Base-by-base conservation (phyloP, 1,284 basidiomycete genomes). In the Puccinia polysora region DNA sequence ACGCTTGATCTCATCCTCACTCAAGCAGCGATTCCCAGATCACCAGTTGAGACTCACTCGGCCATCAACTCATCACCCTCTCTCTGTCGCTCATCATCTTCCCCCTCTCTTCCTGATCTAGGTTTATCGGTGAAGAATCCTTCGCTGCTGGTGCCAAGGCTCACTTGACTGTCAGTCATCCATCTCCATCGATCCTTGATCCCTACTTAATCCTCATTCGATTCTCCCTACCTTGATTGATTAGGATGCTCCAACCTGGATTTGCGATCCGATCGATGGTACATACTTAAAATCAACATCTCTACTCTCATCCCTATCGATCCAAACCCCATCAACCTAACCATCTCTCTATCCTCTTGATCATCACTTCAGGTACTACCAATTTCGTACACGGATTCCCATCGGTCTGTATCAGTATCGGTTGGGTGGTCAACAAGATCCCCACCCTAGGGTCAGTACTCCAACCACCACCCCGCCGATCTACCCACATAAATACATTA, bases 301-400 rank as follows among this genome's bases (percentile, higher is more conserved):
- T n/a, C n/a, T n/a, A 53, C 20, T 20, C 38, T n/a, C 30, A 43
- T 12, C 23, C 1, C 10, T 45, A 38, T 20, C 2, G n/a, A 49
- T 7, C 14, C 28, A 30, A 45, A 38, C 4, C 20, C 32, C 2
- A 58, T 40, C n/a, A 2, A n/a, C 12, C 40, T 40, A 8, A 40
- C 36, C 2, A n/a, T 15, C 10, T 40, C n/a, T 58, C 3, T 15
- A 25, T 28, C 32, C 59, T 64, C 23, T 47, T 58, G 52, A 38
- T 50, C 56, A 50, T 8, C 72, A 55, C 78, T 88, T 89, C 91
- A 78, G 90, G 90, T 8, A 97, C 93, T 0, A 96, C 93, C 65
- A 97, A 97, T 81, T 97, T 97, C 77, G 86, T 97, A 34, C 88
- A 94, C 76, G 89, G 88, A 28, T 94, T 94, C 80, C 92, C 92